A percentile compares a stretch with the other conserved stretches of the same genome.
These are phyloP conservation scores for Parastagonospora nodorum DNA, from an alignment of 2,329 filamentous ascomycete species.

Conservation along the genomic window DNA sequence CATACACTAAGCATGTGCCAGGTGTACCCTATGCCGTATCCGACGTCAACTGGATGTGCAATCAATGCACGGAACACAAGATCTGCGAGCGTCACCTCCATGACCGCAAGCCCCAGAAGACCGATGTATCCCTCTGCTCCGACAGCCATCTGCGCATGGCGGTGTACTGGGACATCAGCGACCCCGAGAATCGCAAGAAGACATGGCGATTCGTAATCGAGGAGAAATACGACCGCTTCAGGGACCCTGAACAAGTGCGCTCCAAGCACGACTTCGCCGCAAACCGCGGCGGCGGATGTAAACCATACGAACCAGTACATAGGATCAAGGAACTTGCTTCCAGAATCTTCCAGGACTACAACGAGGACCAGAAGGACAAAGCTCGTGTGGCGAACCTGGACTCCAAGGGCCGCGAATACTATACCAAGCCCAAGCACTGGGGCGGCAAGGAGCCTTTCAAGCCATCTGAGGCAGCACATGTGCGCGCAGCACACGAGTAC, in stretches of 20 bases:
- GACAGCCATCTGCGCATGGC: constrained; percentile 9
- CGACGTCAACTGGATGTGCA: constrained; percentile 4
- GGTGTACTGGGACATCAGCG: constrained; percentile 13
- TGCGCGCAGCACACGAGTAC: background rate
- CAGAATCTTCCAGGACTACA: constrained; percentile 4
- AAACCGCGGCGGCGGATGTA: background rate
- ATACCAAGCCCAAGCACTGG: background rate
- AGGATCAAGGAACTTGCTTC: background rate
- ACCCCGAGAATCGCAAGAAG: constrained; percentile 13
- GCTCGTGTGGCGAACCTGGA: background rate
- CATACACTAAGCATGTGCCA: background rate
- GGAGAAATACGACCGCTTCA: constrained; percentile 1
- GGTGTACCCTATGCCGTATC: constrained; percentile 2
- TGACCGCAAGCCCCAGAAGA: background rate
- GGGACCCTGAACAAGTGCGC: background rate
- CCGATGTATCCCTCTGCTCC: constrained; percentile 13
- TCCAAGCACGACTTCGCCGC: background rate
- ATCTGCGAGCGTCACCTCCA: constrained; percentile 8
- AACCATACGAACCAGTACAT: background rate
- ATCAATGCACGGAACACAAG: background rate
- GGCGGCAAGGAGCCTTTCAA: constrained; percentile 1
- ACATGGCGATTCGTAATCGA: constrained; percentile 14
- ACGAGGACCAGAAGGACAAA: background rate
- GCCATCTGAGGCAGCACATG: background rate
- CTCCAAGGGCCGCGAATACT: constrained; percentile 1